Conservation (phyloP, 495 filamentous ascomycete species). For the Aspergillus cavernicola region DNA sequence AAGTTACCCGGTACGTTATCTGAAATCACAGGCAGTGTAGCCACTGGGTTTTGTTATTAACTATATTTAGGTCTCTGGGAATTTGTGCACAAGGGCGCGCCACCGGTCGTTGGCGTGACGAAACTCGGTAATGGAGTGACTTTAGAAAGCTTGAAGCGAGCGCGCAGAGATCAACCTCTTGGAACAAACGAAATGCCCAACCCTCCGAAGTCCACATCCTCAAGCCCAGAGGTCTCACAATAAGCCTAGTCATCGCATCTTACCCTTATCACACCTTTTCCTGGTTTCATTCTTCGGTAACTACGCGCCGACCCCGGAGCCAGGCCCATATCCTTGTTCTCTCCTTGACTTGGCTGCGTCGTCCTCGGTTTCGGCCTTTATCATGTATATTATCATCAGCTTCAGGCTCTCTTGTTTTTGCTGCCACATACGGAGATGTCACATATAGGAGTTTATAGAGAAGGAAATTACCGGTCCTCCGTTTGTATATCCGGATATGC, state of each 20-base stretch:
- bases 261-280: slow-evolving; percentile 15
- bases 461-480: slow-evolving; percentile 38
- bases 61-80: slow-evolving; percentile 72
- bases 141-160: slow-evolving; percentile 70
- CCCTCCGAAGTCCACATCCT: slow-evolving; percentile 36
- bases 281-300: slow-evolving; percentile 8
- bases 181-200: slow-evolving; percentile 30
- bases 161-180: slow-evolving; percentile 62
- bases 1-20: slow-evolving; percentile 83
- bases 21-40: neutral
- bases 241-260: slow-evolving; percentile 22
- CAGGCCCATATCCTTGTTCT: slow-evolving; percentile 59
- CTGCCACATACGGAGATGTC: slow-evolving; percentile 31
- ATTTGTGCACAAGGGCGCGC: slow-evolving; percentile 89
- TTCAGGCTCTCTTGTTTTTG: slow-evolving; percentile 27
- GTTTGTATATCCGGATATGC: slow-evolving; percentile 19
- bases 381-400: slow-evolving; percentile 48
- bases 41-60: slow-evolving; percentile 19
- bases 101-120: slow-evolving; percentile 88
- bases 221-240: slow-evolving; percentile 38
- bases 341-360: slow-evolving; percentile 46
- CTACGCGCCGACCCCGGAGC: slow-evolving; percentile 54
- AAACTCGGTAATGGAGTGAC: slow-evolving; percentile 81
- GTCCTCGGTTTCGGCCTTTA: slow-evolving; percentile 31
- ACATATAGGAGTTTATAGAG: slow-evolving; percentile 7